Evolutionary conservation across 2,329 filamentous ascomycete genomes (phyloP), one percentile per base, ranked within the genome.

Genomic region (Phoma sp.): DNA sequence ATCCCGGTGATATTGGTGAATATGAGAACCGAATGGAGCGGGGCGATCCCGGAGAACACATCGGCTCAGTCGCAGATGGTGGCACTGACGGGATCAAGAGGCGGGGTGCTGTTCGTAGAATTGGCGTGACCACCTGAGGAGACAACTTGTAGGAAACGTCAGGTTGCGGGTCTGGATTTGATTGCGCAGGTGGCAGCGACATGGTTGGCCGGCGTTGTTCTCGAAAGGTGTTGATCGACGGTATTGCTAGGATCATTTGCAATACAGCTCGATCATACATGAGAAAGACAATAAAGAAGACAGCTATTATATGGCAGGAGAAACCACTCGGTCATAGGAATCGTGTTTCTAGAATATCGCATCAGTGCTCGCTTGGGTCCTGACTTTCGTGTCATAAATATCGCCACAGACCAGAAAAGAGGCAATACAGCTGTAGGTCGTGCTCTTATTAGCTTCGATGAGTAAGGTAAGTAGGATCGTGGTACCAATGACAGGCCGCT

Each of bases 1-100:
- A 47, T 14, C 37, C n/a, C 22, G 57, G 48, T 9, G 52, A 50
- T 24, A 46, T 8, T 5, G 60, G 42, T n/a, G 52, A 58, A 27
- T 35, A 37, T 27, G 35, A 35, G 8, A 30, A 30, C 3, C 1
- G 7, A 13, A 32, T 10, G 6, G 32, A 27, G n/a, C 2, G 4
- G 22, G 51, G 29, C 7, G 40, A 40, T 14, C 11, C 5, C 22
- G 33, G 27, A 6, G 40, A 45, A 13, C 18, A 4, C n/a, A 29
- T 29, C 9, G 27, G 27, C 2, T 6, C 9, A 7, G 27, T 3
- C 27, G 27, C 6, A 7, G 22, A 14, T 14, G 30, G 33, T 23
- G 24, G 11, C 7, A 35, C 2, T 33, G 22, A 24, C 4, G 27
- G 32, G 18, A 46, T 36, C n/a, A 41, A n/a, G 7, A 36, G 36